Percentiles rank a stretch among this genome's conserved stretches.
phyloP scores from a whole-genome alignment of 75 land plant species.

The Azolla pinnata region DNA sequence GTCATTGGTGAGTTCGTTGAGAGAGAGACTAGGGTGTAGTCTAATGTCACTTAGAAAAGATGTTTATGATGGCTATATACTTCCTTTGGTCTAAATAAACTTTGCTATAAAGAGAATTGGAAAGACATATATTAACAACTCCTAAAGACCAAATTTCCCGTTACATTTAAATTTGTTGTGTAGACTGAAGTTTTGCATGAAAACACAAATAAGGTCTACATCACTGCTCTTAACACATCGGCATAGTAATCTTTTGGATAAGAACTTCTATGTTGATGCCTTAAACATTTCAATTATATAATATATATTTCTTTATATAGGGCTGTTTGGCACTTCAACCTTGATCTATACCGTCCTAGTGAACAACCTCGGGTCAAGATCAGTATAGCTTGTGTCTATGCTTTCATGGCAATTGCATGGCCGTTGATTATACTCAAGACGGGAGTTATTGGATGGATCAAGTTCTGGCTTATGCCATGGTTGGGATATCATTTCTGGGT shows the following conservation, averaged over 20 bases:
- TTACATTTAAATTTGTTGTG: neutral
- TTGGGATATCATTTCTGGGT: constrained; percentile 97
- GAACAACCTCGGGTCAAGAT: constrained; percentile 71
- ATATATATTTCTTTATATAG: constrained; percentile 20
- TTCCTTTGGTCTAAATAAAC: neutral
- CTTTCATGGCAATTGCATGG: constrained; percentile 92
- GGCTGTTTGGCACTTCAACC: constrained; percentile 74
- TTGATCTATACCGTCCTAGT: constrained; percentile 66
- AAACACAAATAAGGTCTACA: too few relatives aligned
- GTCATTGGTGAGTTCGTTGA: constrained; percentile 57
- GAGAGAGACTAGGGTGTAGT: too few relatives aligned
- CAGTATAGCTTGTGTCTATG: constrained; percentile 87
- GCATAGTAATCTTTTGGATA: too few relatives aligned
- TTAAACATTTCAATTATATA: too few relatives aligned
- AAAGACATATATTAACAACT: too few relatives aligned
- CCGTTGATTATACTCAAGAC: constrained; percentile 74
- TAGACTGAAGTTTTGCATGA: neutral
- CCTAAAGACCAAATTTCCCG: neutral
- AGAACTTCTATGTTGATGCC: too few relatives aligned
- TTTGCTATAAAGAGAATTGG: too few relatives aligned
- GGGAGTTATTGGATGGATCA: constrained; percentile 78
- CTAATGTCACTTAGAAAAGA: too few relatives aligned
- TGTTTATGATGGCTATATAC: neutral
- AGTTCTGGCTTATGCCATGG: constrained; percentile 97
- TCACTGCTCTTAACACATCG: too few relatives aligned